phyloP scores from a whole-genome alignment of 352 stramenopile species.

The Phytopythium oedochilum region DNA sequence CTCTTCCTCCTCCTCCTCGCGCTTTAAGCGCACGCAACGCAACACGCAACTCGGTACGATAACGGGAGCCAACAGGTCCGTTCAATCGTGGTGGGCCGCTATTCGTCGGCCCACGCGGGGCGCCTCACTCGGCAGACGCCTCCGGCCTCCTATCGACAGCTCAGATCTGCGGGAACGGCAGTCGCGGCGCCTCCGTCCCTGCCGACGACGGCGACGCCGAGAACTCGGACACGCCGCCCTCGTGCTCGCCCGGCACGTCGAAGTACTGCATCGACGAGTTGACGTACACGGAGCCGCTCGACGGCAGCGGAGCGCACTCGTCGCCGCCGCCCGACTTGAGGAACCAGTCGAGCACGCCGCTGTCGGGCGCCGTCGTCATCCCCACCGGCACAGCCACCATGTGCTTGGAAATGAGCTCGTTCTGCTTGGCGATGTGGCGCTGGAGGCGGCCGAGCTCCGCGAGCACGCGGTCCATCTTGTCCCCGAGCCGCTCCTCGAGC shows the following conservation, averaged over 20 bases:
- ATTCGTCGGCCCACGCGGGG: not conserved
- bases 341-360: constrained; percentile 51
- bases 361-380: constrained; percentile 23
- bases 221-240: not conserved
- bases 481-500: constrained; percentile 55
- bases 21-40: not conserved
- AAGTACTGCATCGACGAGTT: constrained; percentile 44
- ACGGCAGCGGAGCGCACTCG: constrained; percentile 23
- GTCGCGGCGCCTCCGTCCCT: not conserved
- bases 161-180: constrained; percentile 15
- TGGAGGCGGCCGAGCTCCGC: constrained; percentile 48
- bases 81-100: not conserved
- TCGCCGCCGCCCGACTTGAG: constrained; percentile 48
- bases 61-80: not conserved
- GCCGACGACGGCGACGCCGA: constrained; percentile 21
- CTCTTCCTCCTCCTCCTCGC: not conserved
- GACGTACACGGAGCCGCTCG: constrained; percentile 7
- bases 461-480: constrained; percentile 48
- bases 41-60: not conserved
- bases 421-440: constrained; percentile 67
- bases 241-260: constrained; percentile 32
- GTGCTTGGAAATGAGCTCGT: constrained; percentile 41
- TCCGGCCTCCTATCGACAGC: not conserved
- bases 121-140: not conserved
- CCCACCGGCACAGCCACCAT: constrained; percentile 20